A percentile compares a stretch with the other conserved stretches of the same genome.
phyloP scores from a whole-genome alignment of 208 protist species.

The Leishmania turanica region DNA sequence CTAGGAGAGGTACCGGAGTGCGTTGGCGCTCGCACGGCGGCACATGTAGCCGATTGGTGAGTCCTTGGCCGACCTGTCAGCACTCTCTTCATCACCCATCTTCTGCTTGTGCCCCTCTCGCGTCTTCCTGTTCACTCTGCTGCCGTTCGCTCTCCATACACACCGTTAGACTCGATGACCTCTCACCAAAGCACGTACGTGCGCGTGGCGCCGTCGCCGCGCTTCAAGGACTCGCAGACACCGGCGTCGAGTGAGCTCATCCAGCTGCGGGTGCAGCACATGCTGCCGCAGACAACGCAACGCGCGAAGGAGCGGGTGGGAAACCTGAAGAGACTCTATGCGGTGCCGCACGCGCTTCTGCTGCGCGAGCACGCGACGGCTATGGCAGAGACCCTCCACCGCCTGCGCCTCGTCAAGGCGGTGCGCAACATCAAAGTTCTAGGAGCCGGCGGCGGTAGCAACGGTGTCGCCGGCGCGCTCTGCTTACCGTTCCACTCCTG shows the following conservation, averaged over 20 bases:
- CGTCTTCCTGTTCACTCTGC: neutral
- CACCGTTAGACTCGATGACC: neutral
- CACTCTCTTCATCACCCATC: neutral
- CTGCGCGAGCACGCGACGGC: slow-evolving; percentile 37
- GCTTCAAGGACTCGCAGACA: slow-evolving; percentile 21
- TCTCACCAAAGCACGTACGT: slow-evolving; percentile 22
- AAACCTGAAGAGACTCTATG: slow-evolving; percentile 66
- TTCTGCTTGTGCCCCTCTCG: neutral
- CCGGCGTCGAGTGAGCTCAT: slow-evolving; percentile 41
- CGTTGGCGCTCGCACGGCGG: neutral
- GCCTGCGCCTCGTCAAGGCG: slow-evolving; percentile 66
- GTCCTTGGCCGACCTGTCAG: neutral
- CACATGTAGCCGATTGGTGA: neutral
- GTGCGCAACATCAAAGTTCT: slow-evolving; percentile 82
- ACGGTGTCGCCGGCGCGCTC: slow-evolving; percentile 41
- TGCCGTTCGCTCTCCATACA: neutral
- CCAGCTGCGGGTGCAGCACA: slow-evolving; percentile 38
- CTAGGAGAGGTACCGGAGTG: neutral
- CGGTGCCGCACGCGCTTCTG: slow-evolving; percentile 28
- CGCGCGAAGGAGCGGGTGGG: slow-evolving; percentile 50
- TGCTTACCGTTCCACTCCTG: slow-evolving; percentile 77
- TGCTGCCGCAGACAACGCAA: slow-evolving; percentile 58
- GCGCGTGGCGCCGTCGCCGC: slow-evolving; percentile 32
- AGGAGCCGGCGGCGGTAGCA: slow-evolving; percentile 1
- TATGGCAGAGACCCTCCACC: slow-evolving; percentile 32